Evolutionary conservation across 345 rosid species (phyloP).

Genomic region (Euphorbia tirucalli): DNA sequence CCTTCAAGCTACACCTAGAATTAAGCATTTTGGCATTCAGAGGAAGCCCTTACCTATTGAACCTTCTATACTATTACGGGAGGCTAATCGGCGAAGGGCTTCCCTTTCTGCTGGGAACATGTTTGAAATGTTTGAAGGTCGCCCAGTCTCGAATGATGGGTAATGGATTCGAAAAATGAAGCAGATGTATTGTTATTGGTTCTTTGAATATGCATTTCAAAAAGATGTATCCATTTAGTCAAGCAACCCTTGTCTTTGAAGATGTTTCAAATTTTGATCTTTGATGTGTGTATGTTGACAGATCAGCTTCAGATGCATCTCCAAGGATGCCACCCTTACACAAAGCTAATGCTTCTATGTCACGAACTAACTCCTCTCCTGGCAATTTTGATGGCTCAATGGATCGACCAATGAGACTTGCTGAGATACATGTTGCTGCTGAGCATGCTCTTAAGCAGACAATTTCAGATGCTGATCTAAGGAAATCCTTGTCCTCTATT

Average conservation of each 20-base stretch:
- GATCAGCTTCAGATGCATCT: slow-evolving; percentile 62
- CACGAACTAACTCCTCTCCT: slow-evolving; percentile 78
- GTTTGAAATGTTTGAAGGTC: slow-evolving; percentile 58
- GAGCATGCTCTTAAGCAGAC: slow-evolving; percentile 75
- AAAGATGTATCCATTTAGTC: not conserved
- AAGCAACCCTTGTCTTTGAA: not conserved
- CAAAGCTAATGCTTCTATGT: slow-evolving; percentile 50
- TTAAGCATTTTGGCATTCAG: slow-evolving; percentile 82
- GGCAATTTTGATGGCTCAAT: slow-evolving; percentile 77
- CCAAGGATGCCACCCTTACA: slow-evolving; percentile 43
- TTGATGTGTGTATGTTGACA: slow-evolving; percentile 44
- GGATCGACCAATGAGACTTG: slow-evolving; percentile 93
- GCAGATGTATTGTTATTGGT: slow-evolving; percentile 9
- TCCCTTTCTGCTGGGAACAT: slow-evolving; percentile 94
- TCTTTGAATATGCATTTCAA: slow-evolving; percentile 4
- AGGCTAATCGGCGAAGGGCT: slow-evolving; percentile 95
- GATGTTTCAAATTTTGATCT: not conserved
- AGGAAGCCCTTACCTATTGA: slow-evolving; percentile 89
- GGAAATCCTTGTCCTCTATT: slow-evolving; percentile 70
- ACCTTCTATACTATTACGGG: slow-evolving; percentile 87
- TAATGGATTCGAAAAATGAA: slow-evolving; percentile 38
- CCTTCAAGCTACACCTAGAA: slow-evolving; percentile 70
- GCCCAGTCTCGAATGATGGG: slow-evolving; percentile 62
- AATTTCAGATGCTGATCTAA: slow-evolving; percentile 66
- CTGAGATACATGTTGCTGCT: slow-evolving; percentile 93